Evolutionary conservation across 306 rosid species (phyloP).

Genomic region (Coriaria nepalensis): DNA sequence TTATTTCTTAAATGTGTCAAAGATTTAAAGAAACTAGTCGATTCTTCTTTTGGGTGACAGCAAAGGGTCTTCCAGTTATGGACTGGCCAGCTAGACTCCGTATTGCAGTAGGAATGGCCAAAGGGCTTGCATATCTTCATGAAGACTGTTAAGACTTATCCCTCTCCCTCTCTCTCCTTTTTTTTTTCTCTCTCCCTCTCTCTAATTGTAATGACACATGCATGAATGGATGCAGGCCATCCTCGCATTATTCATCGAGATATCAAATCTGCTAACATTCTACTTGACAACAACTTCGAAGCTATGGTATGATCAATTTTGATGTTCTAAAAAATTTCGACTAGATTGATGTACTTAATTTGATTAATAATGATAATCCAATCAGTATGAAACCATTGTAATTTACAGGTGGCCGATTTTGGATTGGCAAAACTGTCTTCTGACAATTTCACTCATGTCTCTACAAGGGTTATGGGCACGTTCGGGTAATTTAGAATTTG

Average conservation of each 20-base stretch:
- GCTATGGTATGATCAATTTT: conserved; percentile 59
- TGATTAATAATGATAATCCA: too few species aligned
- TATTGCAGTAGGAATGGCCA: conserved; percentile 74
- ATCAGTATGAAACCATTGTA: too few species aligned
- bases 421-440: conserved; percentile 79
- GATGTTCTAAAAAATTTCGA: too few species aligned
- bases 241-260: conserved; percentile 92
- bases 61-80: conserved; percentile 34
- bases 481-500: conserved; percentile 42
- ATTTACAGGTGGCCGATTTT: conserved; percentile 71
- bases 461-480: conserved; percentile 93
- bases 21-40: too few species aligned
- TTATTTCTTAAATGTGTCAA: too few species aligned
- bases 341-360: too few species aligned
- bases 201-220: not conserved
- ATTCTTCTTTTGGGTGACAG: too few species aligned
- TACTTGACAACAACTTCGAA: conserved; percentile 59
- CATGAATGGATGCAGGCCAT: conserved; percentile 40
- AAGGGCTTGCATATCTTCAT: conserved; percentile 88
- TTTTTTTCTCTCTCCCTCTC: not conserved
- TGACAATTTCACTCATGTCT: conserved; percentile 59
- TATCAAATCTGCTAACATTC: conserved; percentile 71
- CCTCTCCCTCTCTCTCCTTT: not conserved
- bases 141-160: conserved; percentile 61
- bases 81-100: conserved; percentile 56